Evolutionary conservation across 2,329 filamentous ascomycete genomes (phyloP).

Genomic region (Fusarium transvaalense): DNA sequence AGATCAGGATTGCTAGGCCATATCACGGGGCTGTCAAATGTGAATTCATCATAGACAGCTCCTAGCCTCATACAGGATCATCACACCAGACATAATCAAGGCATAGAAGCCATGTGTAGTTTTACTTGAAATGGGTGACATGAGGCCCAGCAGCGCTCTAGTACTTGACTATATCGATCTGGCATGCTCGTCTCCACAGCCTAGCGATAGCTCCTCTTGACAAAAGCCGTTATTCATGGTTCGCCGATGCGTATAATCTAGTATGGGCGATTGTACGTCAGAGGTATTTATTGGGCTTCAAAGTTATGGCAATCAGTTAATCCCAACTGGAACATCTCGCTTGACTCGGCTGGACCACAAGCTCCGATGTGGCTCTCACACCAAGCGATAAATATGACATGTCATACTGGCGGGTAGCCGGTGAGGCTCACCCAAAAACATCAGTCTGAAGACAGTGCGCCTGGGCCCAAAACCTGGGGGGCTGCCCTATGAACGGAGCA

Average conservation of each 20-base stretch:
- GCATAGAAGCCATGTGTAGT: slow-evolving; percentile 13
- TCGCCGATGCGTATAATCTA: background rate
- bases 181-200: background rate
- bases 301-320: background rate
- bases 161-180: background rate
- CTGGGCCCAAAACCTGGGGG: slow-evolving; percentile 6
- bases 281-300: background rate
- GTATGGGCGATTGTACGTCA: background rate
- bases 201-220: background rate
- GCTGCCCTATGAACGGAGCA: background rate
- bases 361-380: slow-evolving; percentile 11
- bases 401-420: slow-evolving; percentile 3
- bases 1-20: background rate
- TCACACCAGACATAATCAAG: background rate
- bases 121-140: background rate
- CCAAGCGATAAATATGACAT: slow-evolving; percentile 1
- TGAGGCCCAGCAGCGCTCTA: background rate
- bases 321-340: background rate
- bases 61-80: slow-evolving; percentile 5
- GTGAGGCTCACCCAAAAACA: slow-evolving; percentile 2
- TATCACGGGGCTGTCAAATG: background rate
- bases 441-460: background rate
- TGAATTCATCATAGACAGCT: background rate
- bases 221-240: background rate
- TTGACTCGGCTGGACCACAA: slow-evolving; percentile 21